A percentile compares a stretch with the other conserved stretches of the same genome.
Evolutionary conservation across 192 early-diverging fungal species (phyloP).

Genomic region (Backusella macrospora): DNA sequence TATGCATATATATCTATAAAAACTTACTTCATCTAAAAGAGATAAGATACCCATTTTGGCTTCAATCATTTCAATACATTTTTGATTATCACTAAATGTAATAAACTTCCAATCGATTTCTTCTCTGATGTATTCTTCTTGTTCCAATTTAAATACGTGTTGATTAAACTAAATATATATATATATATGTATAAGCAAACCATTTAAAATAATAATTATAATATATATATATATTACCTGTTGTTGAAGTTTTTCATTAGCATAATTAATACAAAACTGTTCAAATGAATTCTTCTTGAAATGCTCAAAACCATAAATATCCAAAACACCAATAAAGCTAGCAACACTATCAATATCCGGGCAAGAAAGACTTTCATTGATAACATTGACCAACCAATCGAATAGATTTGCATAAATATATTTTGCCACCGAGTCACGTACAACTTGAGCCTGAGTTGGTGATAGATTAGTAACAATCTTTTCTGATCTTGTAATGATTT

Average conservation of each 20-base stretch:
- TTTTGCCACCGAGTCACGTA: conserved; percentile 95
- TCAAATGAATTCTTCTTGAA: conserved; percentile 99
- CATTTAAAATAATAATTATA: background rate
- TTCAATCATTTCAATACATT: conserved; percentile 99
- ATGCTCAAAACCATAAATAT: conserved; percentile 99
- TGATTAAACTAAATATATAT: conserved; percentile 82
- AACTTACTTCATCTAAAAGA: conserved; percentile 91
- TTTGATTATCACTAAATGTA: conserved; percentile 98
- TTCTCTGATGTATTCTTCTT: conserved; percentile 97
- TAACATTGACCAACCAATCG: conserved; percentile 93
- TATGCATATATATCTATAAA: too few species aligned
- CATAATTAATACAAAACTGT: conserved; percentile 98
- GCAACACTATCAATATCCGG: conserved; percentile 42
- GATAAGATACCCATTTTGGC: conserved; percentile 92
- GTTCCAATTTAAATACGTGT: conserved; percentile 99
- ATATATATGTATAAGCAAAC: background rate
- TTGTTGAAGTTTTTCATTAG: conserved; percentile 99
- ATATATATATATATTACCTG: conserved; percentile 44
- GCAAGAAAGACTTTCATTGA: conserved; percentile 81
- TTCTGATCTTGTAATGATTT: conserved; percentile 92
- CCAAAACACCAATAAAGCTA: conserved; percentile 95
- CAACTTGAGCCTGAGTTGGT: conserved; percentile 72
- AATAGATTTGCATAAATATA: conserved; percentile 96
- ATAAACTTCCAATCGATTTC: conserved; percentile 98
- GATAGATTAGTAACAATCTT: conserved; percentile 89